A percentile compares a stretch with the other conserved stretches of the same genome.
These are phyloP conservation scores for Tuber aestivum DNA, from an alignment of 495 filamentous ascomycete genomes.

Conservation along the genomic window DNA sequence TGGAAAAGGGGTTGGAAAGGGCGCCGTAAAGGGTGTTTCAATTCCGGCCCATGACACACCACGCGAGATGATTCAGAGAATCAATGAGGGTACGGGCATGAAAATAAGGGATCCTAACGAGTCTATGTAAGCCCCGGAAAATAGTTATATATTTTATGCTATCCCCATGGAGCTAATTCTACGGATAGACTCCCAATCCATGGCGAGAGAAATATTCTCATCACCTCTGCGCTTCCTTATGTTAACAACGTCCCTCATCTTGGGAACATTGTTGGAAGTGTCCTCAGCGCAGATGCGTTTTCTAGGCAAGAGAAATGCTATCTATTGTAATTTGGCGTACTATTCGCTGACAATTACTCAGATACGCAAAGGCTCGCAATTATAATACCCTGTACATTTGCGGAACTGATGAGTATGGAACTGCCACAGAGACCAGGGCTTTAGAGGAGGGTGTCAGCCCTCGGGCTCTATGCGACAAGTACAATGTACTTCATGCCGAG, in stretches of 20 bases:
- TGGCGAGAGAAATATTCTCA: constrained; percentile 53
- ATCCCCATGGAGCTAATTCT: constrained; percentile 12
- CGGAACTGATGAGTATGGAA: constrained; percentile 74
- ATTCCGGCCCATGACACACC: constrained; percentile 18
- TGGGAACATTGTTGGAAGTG: constrained; percentile 87
- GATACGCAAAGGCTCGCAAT: constrained; percentile 66
- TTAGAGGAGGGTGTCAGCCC: constrained; percentile 50
- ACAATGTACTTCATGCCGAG: constrained; percentile 73
- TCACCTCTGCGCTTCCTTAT: constrained; percentile 70
- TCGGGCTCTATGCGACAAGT: constrained; percentile 74
- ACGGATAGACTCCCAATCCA: constrained; percentile 45
- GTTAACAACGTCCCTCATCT: constrained; percentile 96
- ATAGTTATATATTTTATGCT: background rate
- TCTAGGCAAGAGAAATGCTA: constrained; percentile 49
- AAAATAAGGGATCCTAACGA: constrained; percentile 31
- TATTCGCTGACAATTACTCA: constrained; percentile 44
- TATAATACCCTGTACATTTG: constrained; percentile 60
- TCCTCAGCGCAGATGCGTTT: constrained; percentile 77
- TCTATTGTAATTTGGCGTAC: constrained; percentile 7
- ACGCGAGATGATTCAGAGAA: constrained; percentile 19
- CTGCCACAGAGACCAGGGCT: constrained; percentile 77
- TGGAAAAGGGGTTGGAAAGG: constrained; percentile 6
- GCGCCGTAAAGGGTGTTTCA: constrained; percentile 6
- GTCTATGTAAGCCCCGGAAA: constrained; percentile 32
- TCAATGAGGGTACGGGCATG: constrained; percentile 35